Base-by-base conservation (phyloP, 1,139 yeast genomes). In the Geotrichum siamense region DNA sequence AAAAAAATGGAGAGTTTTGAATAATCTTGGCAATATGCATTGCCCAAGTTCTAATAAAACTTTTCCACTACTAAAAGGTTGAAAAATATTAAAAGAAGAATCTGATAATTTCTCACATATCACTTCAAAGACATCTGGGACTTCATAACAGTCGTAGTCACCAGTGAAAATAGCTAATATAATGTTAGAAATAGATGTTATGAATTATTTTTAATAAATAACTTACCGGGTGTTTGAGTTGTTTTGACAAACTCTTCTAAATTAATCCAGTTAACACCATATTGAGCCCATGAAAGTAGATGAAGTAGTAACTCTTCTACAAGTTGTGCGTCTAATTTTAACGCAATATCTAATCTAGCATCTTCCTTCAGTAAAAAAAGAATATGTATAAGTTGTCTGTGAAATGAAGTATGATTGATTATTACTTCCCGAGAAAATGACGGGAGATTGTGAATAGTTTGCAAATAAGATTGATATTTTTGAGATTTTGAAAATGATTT, bases 361-460 rank as follows among this genome's bases (percentile, higher is more conserved):
- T 43, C 47, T 20, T 43, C 47, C 30, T 39, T 43, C 4, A 43
- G 20, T 12, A 43, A 33, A 20, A 43, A 43, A 5, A 43, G 31
- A 8, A 28, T 21, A 20, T 33, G 22, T 5, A 43, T 27, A 1
- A 36, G 17, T 5, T 28, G 29, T 23, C 25, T 30, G 21, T 27
- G 32, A 27, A 33, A 34, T 5, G 26, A 22, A 9, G 29, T 5
- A n/a, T 17, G n/a, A 3, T 29, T 29, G 13, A 20, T 10, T 17
- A 19, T 20, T 16, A 20, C 27, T n/a, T 38, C 41, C 10, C 20
- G n/a, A 3, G 33, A 28, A 15, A 28, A 20, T 12, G 27, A 27
- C 9, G 39, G 22, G 13, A 27, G 25, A n/a, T 25, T 36, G 13
- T 21, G 15, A 16, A 28, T 28, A 2, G 22, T 38, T 30, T 22